phyloP scores from a whole-genome alignment of 139 green algal species.

The Gonium pectorale region DNA sequence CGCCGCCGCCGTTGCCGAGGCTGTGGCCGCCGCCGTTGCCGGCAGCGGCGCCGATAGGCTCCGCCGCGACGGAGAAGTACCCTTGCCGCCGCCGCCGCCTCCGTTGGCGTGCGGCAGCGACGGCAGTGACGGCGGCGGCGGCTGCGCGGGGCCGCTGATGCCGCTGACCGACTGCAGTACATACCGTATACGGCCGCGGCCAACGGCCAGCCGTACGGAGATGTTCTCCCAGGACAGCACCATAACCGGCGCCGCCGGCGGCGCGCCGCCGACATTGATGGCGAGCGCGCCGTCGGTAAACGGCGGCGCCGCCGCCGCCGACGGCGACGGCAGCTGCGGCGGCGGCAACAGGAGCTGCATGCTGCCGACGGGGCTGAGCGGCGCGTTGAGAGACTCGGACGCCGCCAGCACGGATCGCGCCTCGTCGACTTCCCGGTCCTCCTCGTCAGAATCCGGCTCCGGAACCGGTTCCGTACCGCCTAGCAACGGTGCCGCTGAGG shows the following conservation, averaged over 20 bases:
- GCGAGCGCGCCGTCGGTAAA: background rate
- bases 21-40: background rate
- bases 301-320: background rate
- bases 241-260: background rate
- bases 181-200: constrained; percentile 43
- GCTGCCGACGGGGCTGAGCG: background rate
- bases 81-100: background rate
- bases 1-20: background rate
- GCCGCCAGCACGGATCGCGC: background rate
- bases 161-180: constrained; percentile 57
- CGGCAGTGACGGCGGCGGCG: background rate
- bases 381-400: background rate
- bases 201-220: constrained; percentile 51
- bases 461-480: background rate
- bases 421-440: constrained; percentile 37
- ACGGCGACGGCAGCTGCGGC: background rate
- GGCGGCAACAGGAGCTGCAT: background rate
- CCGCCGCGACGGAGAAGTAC: background rate
- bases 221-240: constrained; percentile 76
- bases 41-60: background rate
- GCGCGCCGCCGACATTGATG: background rate
- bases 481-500: background rate
- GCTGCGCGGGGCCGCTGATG: constrained; percentile 33
- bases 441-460: constrained; percentile 7
- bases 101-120: background rate